Conservation (phyloP, 345 rosid species). For the Carallia brachiata region DNA sequence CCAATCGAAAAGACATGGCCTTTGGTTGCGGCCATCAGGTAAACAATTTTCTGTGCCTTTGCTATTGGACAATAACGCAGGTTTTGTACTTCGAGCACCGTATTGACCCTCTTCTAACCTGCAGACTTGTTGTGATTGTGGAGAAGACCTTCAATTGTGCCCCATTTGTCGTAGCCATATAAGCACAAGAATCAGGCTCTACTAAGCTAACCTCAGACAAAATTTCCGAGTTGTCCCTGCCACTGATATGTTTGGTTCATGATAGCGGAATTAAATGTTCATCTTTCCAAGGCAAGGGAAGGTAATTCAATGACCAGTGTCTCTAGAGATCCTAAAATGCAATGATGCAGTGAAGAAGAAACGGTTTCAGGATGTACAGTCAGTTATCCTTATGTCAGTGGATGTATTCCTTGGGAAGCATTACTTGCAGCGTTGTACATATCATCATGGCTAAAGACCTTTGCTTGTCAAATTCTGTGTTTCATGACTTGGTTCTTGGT, state of each 20-base stretch:
- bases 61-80: neutral
- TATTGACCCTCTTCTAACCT: neutral
- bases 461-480: neutral
- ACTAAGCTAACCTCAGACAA: constrained; percentile 21
- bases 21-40: constrained; percentile 95
- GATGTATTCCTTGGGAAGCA: neutral
- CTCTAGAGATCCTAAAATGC: neutral
- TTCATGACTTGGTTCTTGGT: neutral
- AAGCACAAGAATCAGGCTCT: constrained; percentile 65
- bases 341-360: neutral
- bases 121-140: constrained; percentile 75
- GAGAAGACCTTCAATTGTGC: constrained; percentile 57
- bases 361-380: constrained; percentile 5
- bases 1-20: constrained; percentile 63
- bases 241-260: neutral
- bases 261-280: constrained; percentile 1
- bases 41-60: neutral
- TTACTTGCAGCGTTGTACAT: neutral
- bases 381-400: neutral
- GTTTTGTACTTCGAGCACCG: neutral
- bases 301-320: neutral
- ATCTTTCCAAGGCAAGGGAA: constrained; percentile 6
- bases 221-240: constrained; percentile 7
- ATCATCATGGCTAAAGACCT: neutral
- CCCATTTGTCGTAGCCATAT: constrained; percentile 68